A percentile compares a stretch with the other conserved stretches of the same genome.
Evolutionary conservation across 345 rosid genomes (phyloP).

Genomic region (Murraya koenigii): DNA sequence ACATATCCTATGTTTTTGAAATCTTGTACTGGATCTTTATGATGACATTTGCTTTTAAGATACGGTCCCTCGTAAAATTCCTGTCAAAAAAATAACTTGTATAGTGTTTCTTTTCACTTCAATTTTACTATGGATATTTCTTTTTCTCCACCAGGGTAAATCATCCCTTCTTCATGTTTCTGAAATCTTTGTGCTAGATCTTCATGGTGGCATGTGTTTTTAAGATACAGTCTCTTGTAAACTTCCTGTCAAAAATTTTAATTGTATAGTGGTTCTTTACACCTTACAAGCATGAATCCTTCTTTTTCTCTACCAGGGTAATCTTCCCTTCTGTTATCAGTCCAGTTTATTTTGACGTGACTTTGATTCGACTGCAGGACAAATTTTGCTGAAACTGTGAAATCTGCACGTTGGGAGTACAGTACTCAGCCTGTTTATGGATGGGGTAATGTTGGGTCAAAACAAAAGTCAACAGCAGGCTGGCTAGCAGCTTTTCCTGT

Average conservation of each 20-base stretch:
- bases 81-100: background rate
- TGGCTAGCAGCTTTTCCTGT: constrained; percentile 98
- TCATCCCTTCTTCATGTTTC: background rate
- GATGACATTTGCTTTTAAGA: background rate
- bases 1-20: background rate
- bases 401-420: constrained; percentile 91
- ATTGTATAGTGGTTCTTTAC: background rate
- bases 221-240: background rate
- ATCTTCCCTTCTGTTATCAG: background rate
- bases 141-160: background rate
- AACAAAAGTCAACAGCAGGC: constrained; percentile 92
- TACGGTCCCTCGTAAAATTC: background rate
- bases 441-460: constrained; percentile 82
- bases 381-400: constrained; percentile 58
- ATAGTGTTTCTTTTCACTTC: background rate
- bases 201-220: background rate
- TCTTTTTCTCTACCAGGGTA: background rate
- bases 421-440: constrained; percentile 88
- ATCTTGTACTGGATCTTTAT: constrained; percentile 4
- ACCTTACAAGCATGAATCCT: background rate
- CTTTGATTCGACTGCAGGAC: constrained; percentile 51
- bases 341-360: constrained; percentile 5
- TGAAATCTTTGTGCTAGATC: constrained; percentile 5
- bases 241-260: background rate
- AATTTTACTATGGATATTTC: background rate